Base-by-base conservation (phyloP, 805 yeast genomes). In the Metschnikowia kofuensis region DNA sequence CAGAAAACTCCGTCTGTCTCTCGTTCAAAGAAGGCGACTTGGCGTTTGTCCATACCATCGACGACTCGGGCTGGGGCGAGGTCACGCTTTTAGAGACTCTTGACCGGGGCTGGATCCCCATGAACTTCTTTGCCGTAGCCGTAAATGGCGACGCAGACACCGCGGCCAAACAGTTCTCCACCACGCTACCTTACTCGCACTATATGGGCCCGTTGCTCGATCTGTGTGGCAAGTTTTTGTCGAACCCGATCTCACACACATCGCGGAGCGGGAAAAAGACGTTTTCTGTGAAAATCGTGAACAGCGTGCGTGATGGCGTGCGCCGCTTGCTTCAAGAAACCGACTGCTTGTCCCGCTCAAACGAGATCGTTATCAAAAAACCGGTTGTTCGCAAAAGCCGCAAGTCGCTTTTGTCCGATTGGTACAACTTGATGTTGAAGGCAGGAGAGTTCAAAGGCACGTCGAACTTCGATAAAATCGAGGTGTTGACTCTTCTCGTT, bases 61-160 rank as follows among this genome's bases (percentile, higher is more conserved):
- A 87, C 63, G 84, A 84, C 47, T 83, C 89, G 16, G 95, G 94
- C 0, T 87, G 95, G 95, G 92, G 91, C 51, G 95, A 87, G 63
- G 94, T 87, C 2, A 87, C 91, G 0, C 60, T 86, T 35, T 66
- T 87, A 8, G 83, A 80, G 48, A 72, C 83, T 12, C 69, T 83
- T 44, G 76, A 77, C 57, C 69, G 89, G 53, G 95, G 95, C 14
- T 87, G 95, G 95, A 88, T 87, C 14, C 95, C 95, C 3, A 83
- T 87, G 77, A 87, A 87, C 61, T 87, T 85, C 66, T 87, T 87
- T 59, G 68, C 83, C 6, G 74, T 69, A 43, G 75, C 74, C 1
- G 68, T 82, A 4, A 49, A 51, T 11, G 60, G 59, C 11, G 61
- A 57, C 3, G 52, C 57, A 6, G 58, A 59, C 16, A 65, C 64